These are phyloP conservation scores for Quercus alba DNA, from an alignment of 306 rosid species.

Conservation along the genomic window DNA sequence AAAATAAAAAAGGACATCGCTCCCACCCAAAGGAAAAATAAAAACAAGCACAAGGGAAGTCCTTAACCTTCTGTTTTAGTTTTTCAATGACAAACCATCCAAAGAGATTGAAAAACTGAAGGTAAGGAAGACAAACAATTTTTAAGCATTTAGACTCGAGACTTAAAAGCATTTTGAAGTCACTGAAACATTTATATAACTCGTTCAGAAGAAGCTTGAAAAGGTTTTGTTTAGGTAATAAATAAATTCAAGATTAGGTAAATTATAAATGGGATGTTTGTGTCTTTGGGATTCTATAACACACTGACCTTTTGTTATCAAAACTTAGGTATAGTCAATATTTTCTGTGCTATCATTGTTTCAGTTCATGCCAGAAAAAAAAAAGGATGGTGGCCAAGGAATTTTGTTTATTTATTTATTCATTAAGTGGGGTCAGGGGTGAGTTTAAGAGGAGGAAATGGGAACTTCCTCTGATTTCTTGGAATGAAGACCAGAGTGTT, in stretches of 20 bases:
- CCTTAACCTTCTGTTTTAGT: neutral
- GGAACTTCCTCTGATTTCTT: too few species aligned
- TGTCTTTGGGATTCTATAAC: neutral
- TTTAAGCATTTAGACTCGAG: neutral
- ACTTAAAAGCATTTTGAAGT: neutral
- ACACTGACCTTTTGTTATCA: neutral
- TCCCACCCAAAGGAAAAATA: neutral
- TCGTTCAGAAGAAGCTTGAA: neutral
- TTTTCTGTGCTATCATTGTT: neutral
- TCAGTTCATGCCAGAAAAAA: too few species aligned
- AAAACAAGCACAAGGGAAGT: neutral
- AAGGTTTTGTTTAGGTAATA: neutral
- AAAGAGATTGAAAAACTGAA: neutral
- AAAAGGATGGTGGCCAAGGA: too few species aligned
- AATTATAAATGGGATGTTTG: neutral
- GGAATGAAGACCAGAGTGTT: too few species aligned
- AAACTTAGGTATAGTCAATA: neutral
- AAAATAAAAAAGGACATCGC: neutral
- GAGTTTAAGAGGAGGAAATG: neutral
- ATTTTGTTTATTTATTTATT: neutral
- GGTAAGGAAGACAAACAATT: neutral
- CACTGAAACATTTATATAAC: neutral
- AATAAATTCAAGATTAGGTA: neutral
- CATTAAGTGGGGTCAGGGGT: neutral
- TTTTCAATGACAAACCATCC: neutral